These are phyloP conservation scores for Pilasporangium apinafurcum DNA, from an alignment of 352 stramenopile genomes.

Conservation along the genomic window DNA sequence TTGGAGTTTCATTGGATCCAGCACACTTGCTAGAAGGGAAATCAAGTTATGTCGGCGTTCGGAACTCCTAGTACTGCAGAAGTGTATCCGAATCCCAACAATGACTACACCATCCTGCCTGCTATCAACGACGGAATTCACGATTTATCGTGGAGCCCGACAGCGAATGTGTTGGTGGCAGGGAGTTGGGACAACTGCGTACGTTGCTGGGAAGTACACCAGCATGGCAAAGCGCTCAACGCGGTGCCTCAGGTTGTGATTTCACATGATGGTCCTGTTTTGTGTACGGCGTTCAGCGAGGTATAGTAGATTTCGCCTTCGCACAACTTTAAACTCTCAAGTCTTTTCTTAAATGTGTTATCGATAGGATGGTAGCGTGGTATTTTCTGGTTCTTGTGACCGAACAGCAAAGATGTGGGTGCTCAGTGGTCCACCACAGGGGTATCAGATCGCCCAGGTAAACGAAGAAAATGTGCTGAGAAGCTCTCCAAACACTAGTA, in stretches of 20 bases:
- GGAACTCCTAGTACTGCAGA: constrained; percentile 31
- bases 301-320: constrained; percentile 26
- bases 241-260: constrained; percentile 76
- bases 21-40: too few relatives aligned
- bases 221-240: constrained; percentile 63
- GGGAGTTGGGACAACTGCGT: constrained; percentile 83
- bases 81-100: constrained; percentile 71
- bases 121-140: constrained; percentile 66
- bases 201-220: constrained; percentile 80
- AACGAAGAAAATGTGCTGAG: neutral
- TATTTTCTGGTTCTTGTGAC: constrained; percentile 92
- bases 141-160: constrained; percentile 72
- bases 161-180: constrained; percentile 64
- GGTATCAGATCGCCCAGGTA: constrained; percentile 77
- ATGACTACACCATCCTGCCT: constrained; percentile 69
- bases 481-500: too few relatives aligned
- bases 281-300: constrained; percentile 89
- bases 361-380: constrained; percentile 81
- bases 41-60: constrained; percentile 28
- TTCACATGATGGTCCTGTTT: constrained; percentile 86
- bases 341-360: neutral
- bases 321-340: neutral
- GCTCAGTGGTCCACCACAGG: constrained; percentile 67
- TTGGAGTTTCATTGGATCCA: too few relatives aligned
- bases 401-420: constrained; percentile 96